Base-by-base conservation (phyloP, 2,329 filamentous ascomycete genomes). In the Trichoderma hamatum region DNA sequence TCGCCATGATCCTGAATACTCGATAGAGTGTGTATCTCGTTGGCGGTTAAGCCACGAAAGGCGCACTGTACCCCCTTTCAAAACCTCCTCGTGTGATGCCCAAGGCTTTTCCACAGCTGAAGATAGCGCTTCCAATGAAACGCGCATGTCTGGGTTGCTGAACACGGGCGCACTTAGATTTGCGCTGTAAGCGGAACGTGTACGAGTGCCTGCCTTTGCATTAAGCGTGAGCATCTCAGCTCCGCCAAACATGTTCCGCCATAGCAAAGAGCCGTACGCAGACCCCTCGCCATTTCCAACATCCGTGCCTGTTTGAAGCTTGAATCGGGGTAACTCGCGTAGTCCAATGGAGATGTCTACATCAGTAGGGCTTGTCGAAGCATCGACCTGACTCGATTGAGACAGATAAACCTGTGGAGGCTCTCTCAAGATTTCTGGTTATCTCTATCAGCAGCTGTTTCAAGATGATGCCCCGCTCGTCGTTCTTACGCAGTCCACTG, bases 301-400 rank as follows among this genome's bases (percentile, higher is more conserved):
- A 77, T 98, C 95, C 10, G 96, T 98, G 70, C 96, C 96, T 0
- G 94, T 97, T 83, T 97, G 97, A 75, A 98, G 87, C 70, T 94
- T 89, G 76, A 98, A 88, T 49, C 92, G 90, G 36, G 92, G 91
- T 73, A 92, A 90, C 80, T 99, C 95, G 65, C 88, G 89, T 68
- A 97, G 86, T 75, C 90, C 92, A 65, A 97, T 87, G 72, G 95
- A 91, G 73, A 98, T 79, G 77, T 97, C 93, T 66, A 97, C 80
- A 77, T 97, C 93, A 67, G 89, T 93, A 2, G 90, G 88, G 2
- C 89, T 89, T 11, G 90, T 88, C 7, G 89, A 88, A 0, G 92
- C 85, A 71, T 92, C 88, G 55, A 89, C 86, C 59, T 88, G 86
- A 70, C 89, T 86, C 13, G 93, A 89, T 63, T 90, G 89, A 77